Conservation (phyloP, 345 rosid species). For the Sonneratia caseolaris region DNA sequence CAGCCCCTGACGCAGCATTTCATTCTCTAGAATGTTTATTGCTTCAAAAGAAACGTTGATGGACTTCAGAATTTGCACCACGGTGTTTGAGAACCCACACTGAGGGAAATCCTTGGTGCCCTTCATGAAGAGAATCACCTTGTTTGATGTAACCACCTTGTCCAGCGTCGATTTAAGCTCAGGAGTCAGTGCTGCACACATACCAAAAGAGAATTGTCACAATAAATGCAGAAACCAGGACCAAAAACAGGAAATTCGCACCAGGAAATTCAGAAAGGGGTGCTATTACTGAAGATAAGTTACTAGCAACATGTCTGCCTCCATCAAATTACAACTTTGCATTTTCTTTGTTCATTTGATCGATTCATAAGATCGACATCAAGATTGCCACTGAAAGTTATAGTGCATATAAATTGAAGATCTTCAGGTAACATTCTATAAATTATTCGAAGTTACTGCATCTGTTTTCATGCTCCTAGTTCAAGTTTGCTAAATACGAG, state of each 20-base stretch:
- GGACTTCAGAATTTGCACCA: slow-evolving; percentile 72
- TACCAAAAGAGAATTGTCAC: background rate
- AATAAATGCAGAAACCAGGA: background rate
- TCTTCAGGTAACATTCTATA: background rate
- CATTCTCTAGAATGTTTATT: slow-evolving; percentile 73
- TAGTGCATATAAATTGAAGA: background rate
- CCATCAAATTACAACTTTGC: background rate
- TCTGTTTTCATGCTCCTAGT: background rate
- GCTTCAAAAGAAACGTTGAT: slow-evolving; percentile 66
- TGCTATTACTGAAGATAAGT: background rate
- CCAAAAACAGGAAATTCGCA: background rate
- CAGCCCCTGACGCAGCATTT: slow-evolving; percentile 70
- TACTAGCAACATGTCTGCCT: background rate
- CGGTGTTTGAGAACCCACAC: slow-evolving; percentile 92
- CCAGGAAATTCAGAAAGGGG: background rate
- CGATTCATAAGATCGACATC: background rate
- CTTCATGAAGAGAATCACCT: slow-evolving; percentile 82
- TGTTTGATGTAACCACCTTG: slow-evolving; percentile 56
- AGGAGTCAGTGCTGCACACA: slow-evolving; percentile 52
- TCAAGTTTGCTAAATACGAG: no score
- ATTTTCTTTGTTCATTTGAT: background rate
- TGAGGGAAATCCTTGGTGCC: slow-evolving; percentile 85
- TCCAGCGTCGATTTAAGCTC: slow-evolving; percentile 64
- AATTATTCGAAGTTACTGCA: background rate
- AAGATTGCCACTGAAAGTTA: background rate